Percentiles rank a stretch among this genome's conserved stretches.
Evolutionary conservation across 1,139 yeast genomes (phyloP).

Genomic region (Hansenula lynferdii): DNA sequence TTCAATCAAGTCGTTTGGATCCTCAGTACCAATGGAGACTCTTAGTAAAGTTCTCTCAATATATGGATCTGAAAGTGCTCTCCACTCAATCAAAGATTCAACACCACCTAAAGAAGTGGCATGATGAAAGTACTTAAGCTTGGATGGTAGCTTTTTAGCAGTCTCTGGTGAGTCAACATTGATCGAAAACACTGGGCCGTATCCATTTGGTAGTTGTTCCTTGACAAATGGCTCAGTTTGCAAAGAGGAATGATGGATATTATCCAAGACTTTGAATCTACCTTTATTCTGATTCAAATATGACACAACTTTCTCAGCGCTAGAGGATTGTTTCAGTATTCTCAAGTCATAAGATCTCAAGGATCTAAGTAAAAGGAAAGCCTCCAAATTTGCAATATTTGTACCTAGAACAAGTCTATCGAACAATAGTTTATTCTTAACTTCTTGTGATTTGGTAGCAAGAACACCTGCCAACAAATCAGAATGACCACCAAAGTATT

Average conservation of each 20-base stretch:
- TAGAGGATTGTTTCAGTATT: constrained; percentile 57
- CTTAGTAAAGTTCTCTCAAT: constrained; percentile 58
- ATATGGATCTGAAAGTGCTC: constrained; percentile 64
- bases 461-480: constrained; percentile 81
- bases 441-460: constrained; percentile 50
- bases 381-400: constrained; percentile 71
- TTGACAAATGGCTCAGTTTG: constrained; percentile 63
- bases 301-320: constrained; percentile 58
- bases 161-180: constrained; percentile 43
- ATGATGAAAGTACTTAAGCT: constrained; percentile 70
- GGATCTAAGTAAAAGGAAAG: constrained; percentile 70
- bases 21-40: constrained; percentile 76
- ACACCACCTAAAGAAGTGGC: constrained; percentile 96
- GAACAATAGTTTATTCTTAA: constrained; percentile 38
- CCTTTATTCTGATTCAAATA: constrained; percentile 46
- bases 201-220: constrained; percentile 61
- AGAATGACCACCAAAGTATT: constrained; percentile 93
- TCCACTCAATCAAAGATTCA: constrained; percentile 89
- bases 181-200: constrained; percentile 73
- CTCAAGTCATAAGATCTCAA: constrained; percentile 75
- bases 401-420: constrained; percentile 77
- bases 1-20: constrained; percentile 62
- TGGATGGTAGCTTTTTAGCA: constrained; percentile 65
- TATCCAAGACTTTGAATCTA: constrained; percentile 43
- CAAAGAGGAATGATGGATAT: constrained; percentile 67